A percentile compares a stretch with the other conserved stretches of the same genome.
phyloP scores from a whole-genome alignment of 2,329 filamentous ascomycete genomes.

The Blastomyces silverae region DNA sequence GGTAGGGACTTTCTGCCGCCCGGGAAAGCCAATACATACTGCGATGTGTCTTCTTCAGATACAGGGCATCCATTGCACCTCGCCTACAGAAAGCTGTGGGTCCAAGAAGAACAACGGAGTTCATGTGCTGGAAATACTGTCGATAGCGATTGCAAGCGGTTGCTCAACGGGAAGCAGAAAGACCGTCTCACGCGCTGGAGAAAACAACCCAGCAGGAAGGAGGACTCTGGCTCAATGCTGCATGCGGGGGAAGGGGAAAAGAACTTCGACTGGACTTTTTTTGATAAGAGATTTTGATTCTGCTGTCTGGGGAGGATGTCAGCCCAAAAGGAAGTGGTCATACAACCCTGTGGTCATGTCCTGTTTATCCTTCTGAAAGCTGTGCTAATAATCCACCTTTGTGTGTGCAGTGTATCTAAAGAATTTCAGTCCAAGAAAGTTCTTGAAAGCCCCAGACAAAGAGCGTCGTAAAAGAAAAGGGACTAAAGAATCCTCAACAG shows the following conservation, averaged over 20 bases:
- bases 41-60: not conserved
- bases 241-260: not conserved
- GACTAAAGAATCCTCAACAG: not conserved
- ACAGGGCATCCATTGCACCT: not conserved
- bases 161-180: not conserved
- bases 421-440: not conserved
- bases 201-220: not conserved
- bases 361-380: not conserved
- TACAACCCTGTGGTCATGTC: not conserved
- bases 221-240: not conserved
- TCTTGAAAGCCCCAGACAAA: not conserved
- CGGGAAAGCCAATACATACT: constrained; percentile 7
- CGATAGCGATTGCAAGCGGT: not conserved
- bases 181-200: not conserved
- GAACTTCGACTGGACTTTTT: not conserved
- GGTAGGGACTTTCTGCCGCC: not conserved
- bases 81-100: not conserved
- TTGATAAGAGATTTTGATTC: not conserved
- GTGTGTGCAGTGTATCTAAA: not conserved
- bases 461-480: not conserved
- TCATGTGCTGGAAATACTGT: not conserved
- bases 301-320: not conserved
- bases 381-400: not conserved
- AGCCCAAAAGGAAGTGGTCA: not conserved
- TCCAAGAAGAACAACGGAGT: too few species aligned